These are phyloP conservation scores for Plasmodium blacklocki DNA, from an alignment of 169 alveolate species.

Conservation along the genomic window DNA sequence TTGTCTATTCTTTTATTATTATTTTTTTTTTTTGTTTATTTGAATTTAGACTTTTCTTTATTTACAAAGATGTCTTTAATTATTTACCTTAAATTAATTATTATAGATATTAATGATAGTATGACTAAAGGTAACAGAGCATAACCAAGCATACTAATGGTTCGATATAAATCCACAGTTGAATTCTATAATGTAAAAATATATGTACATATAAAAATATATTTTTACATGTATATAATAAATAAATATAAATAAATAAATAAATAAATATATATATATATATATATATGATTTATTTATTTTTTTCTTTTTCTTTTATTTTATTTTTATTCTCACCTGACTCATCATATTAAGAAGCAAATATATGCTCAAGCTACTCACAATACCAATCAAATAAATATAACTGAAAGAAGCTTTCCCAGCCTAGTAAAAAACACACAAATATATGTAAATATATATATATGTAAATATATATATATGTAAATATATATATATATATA, in stretches of 20 bases:
- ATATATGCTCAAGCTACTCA: slow-evolving; percentile 85
- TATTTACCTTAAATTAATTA: slow-evolving; percentile 80
- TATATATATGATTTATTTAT: slow-evolving; percentile 1
- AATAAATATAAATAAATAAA: too few species aligned
- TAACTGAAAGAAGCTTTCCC: slow-evolving; percentile 84
- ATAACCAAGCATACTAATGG: slow-evolving; percentile 90
- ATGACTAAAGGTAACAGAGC: slow-evolving; percentile 87
- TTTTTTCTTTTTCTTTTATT: neutral
- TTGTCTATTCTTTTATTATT: neutral
- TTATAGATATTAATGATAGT: slow-evolving; percentile 85
- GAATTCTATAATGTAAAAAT: slow-evolving; percentile 9
- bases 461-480: too few species aligned
- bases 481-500: too few species aligned
- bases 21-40: neutral
- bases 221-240: too few species aligned
- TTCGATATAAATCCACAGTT: slow-evolving; percentile 85
- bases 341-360: slow-evolving; percentile 80
- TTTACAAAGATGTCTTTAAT: neutral
- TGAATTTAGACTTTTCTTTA: neutral
- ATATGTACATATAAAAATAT: neutral
- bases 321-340: slow-evolving; percentile 63
- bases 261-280: slow-evolving; percentile 2
- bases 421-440: slow-evolving; percentile 3
- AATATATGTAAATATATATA: neutral
- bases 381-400: slow-evolving; percentile 84